Evolutionary conservation across 129 eudicot species (phyloP).

Genomic region (Gnaphalium uliginosum): DNA sequence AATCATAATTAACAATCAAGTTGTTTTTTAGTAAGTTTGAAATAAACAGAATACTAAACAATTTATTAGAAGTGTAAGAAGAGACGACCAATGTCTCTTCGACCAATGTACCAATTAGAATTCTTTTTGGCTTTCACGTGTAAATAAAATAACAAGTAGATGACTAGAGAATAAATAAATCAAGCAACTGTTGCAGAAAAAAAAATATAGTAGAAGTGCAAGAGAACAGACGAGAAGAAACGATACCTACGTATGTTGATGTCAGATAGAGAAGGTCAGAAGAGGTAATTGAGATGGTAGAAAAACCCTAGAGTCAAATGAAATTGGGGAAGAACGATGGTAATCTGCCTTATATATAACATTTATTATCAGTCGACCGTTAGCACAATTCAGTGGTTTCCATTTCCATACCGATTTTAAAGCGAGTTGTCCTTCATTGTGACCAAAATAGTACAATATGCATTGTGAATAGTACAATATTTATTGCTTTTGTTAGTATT

Average conservation of each 20-base stretch:
- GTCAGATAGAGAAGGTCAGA: neutral
- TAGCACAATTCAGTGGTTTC: neutral
- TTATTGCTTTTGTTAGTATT: neutral
- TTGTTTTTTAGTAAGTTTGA: neutral
- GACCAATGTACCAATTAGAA: neutral
- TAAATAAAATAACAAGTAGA: neutral
- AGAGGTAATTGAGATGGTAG: neutral
- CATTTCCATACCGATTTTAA: neutral
- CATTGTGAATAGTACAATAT: neutral
- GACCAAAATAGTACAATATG: neutral
- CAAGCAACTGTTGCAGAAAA: neutral
- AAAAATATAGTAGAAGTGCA: neutral
- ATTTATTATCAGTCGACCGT: neutral
- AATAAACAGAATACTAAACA: neutral
- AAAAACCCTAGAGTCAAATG: neutral
- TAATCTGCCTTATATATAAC: neutral
- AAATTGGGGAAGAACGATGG: neutral
- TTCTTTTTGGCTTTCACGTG: neutral
- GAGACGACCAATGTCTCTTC: neutral
- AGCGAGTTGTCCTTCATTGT: neutral
- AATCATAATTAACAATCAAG: neutral
- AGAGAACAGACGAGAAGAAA: conserved; percentile 6
- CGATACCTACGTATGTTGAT: neutral
- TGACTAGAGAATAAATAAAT: neutral
- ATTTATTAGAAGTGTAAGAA: neutral